Evolutionary conservation across 352 stramenopile species (phyloP).

Genomic region (Halophytophthora batemanensis): DNA sequence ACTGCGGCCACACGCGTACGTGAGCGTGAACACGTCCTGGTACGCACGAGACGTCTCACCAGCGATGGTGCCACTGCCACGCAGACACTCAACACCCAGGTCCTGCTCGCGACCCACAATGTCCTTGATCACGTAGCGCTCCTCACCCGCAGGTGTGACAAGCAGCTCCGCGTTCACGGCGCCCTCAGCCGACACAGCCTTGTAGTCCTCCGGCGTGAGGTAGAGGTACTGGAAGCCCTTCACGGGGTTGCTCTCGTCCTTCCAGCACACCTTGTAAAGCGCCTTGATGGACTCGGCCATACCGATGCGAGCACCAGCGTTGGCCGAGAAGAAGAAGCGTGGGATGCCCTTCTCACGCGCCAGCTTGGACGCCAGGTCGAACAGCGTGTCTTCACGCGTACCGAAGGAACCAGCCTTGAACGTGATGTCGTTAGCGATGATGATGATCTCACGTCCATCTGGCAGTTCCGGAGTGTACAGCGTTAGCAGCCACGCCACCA

Average conservation of each 20-base stretch:
- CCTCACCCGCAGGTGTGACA: slow-evolving; percentile 64
- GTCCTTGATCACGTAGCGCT: slow-evolving; percentile 94
- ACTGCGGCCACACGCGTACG: slow-evolving; percentile 97
- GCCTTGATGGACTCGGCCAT: slow-evolving; percentile 98
- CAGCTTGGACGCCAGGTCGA: slow-evolving; percentile 96
- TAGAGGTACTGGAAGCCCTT: slow-evolving; percentile 99
- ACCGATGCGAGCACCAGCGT: slow-evolving; percentile 98
- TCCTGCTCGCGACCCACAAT: slow-evolving; percentile 98
- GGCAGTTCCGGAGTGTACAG: slow-evolving; percentile 98
- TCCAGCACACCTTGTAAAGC: slow-evolving; percentile 98
- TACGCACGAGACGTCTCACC: slow-evolving; percentile 98
- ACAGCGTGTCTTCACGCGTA: slow-evolving; percentile 98
- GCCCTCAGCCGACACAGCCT: slow-evolving; percentile 84
- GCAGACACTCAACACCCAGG: slow-evolving; percentile 99
- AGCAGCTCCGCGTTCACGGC: slow-evolving; percentile 85
- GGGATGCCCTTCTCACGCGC: slow-evolving; percentile 92
- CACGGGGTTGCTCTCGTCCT: slow-evolving; percentile 93
- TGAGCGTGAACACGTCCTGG: slow-evolving; percentile 99
- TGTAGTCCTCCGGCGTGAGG: slow-evolving; percentile 94
- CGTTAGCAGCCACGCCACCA: slow-evolving; percentile 99
- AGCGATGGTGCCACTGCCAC: slow-evolving; percentile 98
- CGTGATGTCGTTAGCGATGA: slow-evolving; percentile 99
- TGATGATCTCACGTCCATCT: slow-evolving; percentile 94
- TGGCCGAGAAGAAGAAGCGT: slow-evolving; percentile 98
- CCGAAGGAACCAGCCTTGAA: slow-evolving; percentile 99